phyloP scores from a whole-genome alignment of 305 asterid genomes.

The Fraxinus baroniana region DNA sequence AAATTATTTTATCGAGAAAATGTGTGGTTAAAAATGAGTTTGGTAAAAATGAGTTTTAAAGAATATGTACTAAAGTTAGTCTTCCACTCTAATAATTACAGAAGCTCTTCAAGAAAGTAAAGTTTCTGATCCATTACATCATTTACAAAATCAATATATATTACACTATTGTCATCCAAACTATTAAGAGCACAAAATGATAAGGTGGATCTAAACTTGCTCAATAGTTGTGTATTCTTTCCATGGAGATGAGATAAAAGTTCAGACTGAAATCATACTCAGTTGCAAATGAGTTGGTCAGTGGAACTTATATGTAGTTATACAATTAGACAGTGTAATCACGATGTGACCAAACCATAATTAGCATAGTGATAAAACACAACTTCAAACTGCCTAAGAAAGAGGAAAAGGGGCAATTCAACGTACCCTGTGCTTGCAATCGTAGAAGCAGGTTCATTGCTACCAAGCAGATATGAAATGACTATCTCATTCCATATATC shows the following conservation, averaged over 20 bases:
- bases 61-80: neutral
- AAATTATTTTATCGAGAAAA: neutral
- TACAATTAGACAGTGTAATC: neutral
- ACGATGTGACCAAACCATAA: neutral
- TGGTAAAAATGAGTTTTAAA: neutral
- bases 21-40: neutral
- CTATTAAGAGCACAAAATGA: neutral
- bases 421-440: conserved; percentile 23
- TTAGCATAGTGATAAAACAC: neutral
- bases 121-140: neutral
- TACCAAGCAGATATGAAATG: conserved; percentile 43
- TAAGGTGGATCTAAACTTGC: neutral
- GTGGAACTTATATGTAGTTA: neutral
- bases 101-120: neutral
- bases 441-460: conserved; percentile 8
- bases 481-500: conserved; percentile 72
- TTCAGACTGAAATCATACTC: neutral
- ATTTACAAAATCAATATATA: neutral
- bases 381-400: neutral
- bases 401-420: neutral
- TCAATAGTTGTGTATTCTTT: neutral
- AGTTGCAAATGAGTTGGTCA: neutral
- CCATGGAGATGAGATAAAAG: neutral
- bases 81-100: neutral
- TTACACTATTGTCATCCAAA: neutral